phyloP scores from a whole-genome alignment of 2,329 filamentous ascomycete genomes.

The Exophiala calicioides region DNA sequence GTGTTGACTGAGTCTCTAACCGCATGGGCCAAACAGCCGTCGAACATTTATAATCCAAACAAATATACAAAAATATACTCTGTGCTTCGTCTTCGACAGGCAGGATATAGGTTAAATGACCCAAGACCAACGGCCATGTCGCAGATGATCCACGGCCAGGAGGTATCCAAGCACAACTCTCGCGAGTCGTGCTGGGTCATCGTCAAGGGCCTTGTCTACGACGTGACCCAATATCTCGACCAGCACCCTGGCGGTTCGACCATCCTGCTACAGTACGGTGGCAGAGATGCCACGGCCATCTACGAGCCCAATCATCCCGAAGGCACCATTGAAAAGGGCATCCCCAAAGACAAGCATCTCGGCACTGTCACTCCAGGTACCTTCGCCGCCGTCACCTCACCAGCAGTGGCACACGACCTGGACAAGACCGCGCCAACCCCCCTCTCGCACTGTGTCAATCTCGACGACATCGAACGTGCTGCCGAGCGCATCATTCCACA shows the following conservation, averaged over 20 bases:
- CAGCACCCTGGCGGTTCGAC: conserved; percentile 86
- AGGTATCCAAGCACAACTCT: conserved; percentile 81
- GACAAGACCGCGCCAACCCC: conserved; percentile 2
- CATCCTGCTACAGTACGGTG: conserved; percentile 83
- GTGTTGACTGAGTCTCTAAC: no score
- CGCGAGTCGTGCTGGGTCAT: conserved; percentile 83
- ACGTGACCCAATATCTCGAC: conserved; percentile 76
- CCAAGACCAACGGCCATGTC: background rate
- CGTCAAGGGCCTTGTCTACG: conserved; percentile 77
- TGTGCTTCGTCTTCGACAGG: no score
- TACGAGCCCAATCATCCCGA: conserved; percentile 20
- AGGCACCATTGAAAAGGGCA: conserved; percentile 15
- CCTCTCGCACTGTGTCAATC: conserved; percentile 10
- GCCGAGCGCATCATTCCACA: conserved; percentile 12
- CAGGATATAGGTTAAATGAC: background rate
- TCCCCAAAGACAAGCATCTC: conserved; percentile 13
- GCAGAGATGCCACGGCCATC: conserved; percentile 68
- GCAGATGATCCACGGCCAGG: no score
- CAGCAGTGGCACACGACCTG: conserved; percentile 18
- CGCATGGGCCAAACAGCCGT: no score
- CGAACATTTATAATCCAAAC: no score
- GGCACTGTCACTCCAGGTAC: conserved; percentile 8
- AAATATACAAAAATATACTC: no score
- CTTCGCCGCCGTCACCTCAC: background rate
- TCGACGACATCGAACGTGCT: conserved; percentile 20